Evolutionary conservation across 305 asterid genomes (phyloP), one percentile per base, ranked within the genome.

Genomic region (Fraxinus angustifolia): DNA sequence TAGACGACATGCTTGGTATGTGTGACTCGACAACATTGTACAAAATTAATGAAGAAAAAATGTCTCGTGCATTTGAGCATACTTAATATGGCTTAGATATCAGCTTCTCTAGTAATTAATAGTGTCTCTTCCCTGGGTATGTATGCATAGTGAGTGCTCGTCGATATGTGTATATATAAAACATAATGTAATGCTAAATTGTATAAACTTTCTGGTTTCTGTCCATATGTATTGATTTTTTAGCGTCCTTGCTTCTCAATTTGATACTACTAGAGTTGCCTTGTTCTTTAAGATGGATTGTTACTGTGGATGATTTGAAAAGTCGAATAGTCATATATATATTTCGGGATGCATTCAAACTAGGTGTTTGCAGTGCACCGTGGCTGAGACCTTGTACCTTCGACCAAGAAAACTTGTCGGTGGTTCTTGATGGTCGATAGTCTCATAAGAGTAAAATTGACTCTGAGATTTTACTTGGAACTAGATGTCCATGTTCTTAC

Each of bases 81-180:
- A 60, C 31, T 12, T 14, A 60, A 60, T 8, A 60, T 60, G 70
- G 31, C 65, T 88, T 38, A 82, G 56, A 30, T 34, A 78, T 83
- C 72, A 78, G 80, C 75, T 79, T 36, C 8, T 74, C 14, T 21
- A 45, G 73, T 30, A 81, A 79, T 79, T 81, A 79, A 72, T 67
- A 70, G 76, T 33, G 30, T 74, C 79, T 28, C 76, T 65, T 82
- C 82, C 28, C 33, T 42, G 28, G 40, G 14, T 62, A 72, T 75
- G 81, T 82, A 83, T 74, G 76, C 85, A 86, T 70, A 82, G 81
- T 83, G 78, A 38, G 45, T 38, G 45, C 78, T 84, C 33, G 85
- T 78, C 53, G 36, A 75, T 81, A 76, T 28, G 31, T 88, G 82
- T 87, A 72, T 79, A 83, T 80, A 26, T 85, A 23, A 82, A 79